Conservation (phyloP, 2,329 filamentous ascomycete species). For the Cryphonectria nitschkei region DNA sequence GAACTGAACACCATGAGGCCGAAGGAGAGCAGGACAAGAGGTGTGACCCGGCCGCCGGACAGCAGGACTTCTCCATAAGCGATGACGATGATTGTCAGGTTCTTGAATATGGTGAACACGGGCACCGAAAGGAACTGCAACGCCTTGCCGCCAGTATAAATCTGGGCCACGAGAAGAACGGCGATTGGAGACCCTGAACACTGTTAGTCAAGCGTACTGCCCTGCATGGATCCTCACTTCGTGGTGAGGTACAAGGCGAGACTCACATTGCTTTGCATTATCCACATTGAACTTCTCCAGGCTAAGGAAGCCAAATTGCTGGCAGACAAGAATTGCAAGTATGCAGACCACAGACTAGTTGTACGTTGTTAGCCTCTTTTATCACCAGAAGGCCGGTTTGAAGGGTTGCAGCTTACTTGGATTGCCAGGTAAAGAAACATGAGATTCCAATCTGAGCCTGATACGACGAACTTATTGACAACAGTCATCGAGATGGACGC, state of each 20-base stretch:
- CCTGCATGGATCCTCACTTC: background rate
- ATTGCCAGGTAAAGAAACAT: conserved; percentile 93
- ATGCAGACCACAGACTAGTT: conserved; percentile 87
- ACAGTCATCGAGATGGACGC: conserved; percentile 99
- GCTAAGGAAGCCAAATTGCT: conserved; percentile 81
- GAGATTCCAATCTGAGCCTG: conserved; percentile 87
- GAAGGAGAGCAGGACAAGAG: conserved; percentile 88
- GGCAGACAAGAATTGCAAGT: conserved; percentile 79
- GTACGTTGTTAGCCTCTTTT: conserved; percentile 26
- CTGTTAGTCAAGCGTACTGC: background rate
- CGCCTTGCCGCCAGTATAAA: conserved; percentile 95
- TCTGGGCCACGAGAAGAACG: conserved; percentile 95
- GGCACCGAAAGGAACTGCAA: conserved; percentile 96
- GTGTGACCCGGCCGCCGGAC: conserved; percentile 92
- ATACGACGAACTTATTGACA: conserved; percentile 98
- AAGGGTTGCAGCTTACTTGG: conserved; percentile 64
- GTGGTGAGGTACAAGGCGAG: background rate
- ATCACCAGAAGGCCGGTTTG: background rate
- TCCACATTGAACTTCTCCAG: conserved; percentile 80
- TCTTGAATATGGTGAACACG: conserved; percentile 99
- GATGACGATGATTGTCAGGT: conserved; percentile 97
- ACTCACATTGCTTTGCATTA: conserved; percentile 89
- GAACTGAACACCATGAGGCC: conserved; percentile 96
- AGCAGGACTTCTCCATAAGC: conserved; percentile 97
- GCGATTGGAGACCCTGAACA: conserved; percentile 92